Percentiles rank a stretch among this genome's conserved stretches.
Conservation (phyloP, 2,329 filamentous ascomycete species). For the Aspergillus glaucus region DNA sequence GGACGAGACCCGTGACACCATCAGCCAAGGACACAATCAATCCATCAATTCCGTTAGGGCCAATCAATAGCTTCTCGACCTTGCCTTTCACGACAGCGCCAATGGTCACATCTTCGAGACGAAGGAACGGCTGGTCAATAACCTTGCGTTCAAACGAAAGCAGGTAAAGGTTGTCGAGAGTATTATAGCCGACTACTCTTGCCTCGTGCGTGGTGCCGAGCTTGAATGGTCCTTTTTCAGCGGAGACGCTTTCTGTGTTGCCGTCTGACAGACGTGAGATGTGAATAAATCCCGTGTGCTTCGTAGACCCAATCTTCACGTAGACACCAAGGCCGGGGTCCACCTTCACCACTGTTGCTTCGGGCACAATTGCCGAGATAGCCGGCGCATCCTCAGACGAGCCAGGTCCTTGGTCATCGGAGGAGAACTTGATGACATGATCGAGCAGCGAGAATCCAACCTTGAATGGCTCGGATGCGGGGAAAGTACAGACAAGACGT, state of each 20-base stretch:
- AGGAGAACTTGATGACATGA: constrained; percentile 65
- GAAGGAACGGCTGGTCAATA: constrained; percentile 79
- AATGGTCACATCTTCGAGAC: constrained; percentile 82
- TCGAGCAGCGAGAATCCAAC: constrained; percentile 81
- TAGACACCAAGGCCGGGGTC: constrained; percentile 77
- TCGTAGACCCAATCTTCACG: constrained; percentile 60
- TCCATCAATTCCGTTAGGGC: constrained; percentile 69
- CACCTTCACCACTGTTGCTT: constrained; percentile 72
- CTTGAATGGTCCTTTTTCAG: constrained; percentile 70
- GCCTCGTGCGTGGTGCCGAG: constrained; percentile 71
- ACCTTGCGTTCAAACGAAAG: constrained; percentile 77
- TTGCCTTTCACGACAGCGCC: constrained; percentile 75
- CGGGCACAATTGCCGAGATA: constrained; percentile 65
- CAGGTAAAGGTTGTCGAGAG: constrained; percentile 77
- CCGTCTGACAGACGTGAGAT: constrained; percentile 88
- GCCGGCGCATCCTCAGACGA: constrained; percentile 41
- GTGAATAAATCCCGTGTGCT: constrained; percentile 78
- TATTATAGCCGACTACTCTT: constrained; percentile 78
- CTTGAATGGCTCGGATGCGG: constrained; percentile 70
- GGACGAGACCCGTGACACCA: constrained; percentile 80
- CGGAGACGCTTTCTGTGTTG: constrained; percentile 76
- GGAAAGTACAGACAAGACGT: constrained; percentile 82
- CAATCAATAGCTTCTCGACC: constrained; percentile 77
- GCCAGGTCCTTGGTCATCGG: constrained; percentile 26
- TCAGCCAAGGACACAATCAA: constrained; percentile 79